These are phyloP conservation scores for Rhododendron kiyosumense DNA, from an alignment of 148 eudicot species.

Conservation along the genomic window DNA sequence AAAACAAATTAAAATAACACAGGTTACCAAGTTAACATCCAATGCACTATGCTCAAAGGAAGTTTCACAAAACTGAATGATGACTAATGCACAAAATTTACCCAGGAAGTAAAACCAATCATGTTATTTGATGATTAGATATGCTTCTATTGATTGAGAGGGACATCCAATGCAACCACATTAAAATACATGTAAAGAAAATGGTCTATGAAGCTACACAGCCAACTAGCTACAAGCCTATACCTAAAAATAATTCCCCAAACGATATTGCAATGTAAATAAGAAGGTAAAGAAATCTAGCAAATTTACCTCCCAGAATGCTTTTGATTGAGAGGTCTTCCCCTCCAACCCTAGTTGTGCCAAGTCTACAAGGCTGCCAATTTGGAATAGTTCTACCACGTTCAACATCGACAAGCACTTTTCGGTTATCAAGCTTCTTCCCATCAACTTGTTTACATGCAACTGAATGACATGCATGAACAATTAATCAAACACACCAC, in stretches of 20 bases:
- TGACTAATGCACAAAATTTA: background rate
- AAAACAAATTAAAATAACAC: background rate
- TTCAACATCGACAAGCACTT: slow-evolving; percentile 98
- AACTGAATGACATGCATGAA: slow-evolving; percentile 40
- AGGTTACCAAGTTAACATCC: background rate
- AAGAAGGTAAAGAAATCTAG: background rate
- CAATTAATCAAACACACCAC: background rate
- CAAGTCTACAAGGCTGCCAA: slow-evolving; percentile 96
- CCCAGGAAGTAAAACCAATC: background rate
- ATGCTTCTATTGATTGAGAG: background rate
- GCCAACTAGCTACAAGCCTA: background rate
- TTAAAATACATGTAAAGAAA: background rate
- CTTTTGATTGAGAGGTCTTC: slow-evolving; percentile 58
- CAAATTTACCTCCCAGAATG: slow-evolving; percentile 42
- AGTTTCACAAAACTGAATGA: background rate
- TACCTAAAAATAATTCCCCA: background rate
- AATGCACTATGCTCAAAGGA: background rate
- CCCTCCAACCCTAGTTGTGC: slow-evolving; percentile 81
- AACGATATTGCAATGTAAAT: background rate
- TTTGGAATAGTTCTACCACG: slow-evolving; percentile 98
- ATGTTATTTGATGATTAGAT: background rate
- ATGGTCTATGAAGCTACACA: background rate
- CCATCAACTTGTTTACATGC: slow-evolving; percentile 99
- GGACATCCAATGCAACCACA: background rate
- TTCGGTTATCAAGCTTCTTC: slow-evolving; percentile 85